These are phyloP conservation scores for Candida ipomoeae DNA, from an alignment of 805 yeast species.

Conservation along the genomic window DNA sequence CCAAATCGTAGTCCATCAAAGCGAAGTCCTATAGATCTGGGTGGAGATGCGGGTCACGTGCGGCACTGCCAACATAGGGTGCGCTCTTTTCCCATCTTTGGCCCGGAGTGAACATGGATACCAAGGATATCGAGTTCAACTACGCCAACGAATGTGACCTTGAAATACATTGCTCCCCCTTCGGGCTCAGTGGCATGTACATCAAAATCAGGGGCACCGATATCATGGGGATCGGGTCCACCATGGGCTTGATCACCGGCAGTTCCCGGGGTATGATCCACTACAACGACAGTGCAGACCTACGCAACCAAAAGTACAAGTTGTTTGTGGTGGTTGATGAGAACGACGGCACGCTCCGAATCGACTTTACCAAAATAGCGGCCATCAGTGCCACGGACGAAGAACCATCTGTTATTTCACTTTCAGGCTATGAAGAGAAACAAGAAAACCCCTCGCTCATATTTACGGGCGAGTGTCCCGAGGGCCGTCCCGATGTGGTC, in stretches of 20 bases:
- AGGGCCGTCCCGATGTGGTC: constrained; percentile 47
- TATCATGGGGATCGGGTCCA: constrained; percentile 51
- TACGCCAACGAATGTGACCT: constrained; percentile 49
- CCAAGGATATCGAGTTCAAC: constrained; percentile 27
- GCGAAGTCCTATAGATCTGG: no score
- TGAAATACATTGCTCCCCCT: constrained; percentile 55
- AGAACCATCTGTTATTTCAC: constrained; percentile 22
- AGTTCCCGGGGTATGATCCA: constrained; percentile 46
- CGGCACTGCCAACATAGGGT: no score
- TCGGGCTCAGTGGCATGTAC: constrained; percentile 50
- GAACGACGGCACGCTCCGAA: constrained; percentile 42
- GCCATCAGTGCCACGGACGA: constrained; percentile 18
- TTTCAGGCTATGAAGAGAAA: constrained; percentile 20
- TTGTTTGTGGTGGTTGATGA: constrained; percentile 47
- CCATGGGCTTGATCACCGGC: constrained; percentile 55
- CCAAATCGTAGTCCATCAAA: no score
- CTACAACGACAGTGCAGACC: constrained; percentile 45
- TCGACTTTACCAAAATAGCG: constrained; percentile 49
- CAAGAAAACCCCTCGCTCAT: constrained; percentile 45
- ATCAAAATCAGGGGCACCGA: constrained; percentile 46
- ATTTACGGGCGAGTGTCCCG: constrained; percentile 51
- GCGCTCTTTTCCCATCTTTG: neutral
- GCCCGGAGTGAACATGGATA: neutral
- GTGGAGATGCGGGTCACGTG: constrained; percentile 1
- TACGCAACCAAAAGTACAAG: constrained; percentile 45